Conservation (phyloP, 1,284 basidiomycete species). For the Malassezia dermatis region DNA sequence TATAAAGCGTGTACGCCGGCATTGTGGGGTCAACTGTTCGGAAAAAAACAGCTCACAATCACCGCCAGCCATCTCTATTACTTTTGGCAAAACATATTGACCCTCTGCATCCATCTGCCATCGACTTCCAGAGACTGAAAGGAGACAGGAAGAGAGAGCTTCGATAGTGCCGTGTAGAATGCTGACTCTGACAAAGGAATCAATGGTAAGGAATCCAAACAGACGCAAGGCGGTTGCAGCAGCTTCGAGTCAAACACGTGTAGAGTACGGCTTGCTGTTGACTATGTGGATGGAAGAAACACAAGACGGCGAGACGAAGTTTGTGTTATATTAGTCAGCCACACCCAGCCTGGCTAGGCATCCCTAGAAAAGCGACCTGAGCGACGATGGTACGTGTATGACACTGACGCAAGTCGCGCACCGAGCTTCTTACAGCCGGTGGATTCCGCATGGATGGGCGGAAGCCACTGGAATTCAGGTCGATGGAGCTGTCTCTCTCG, state of each 20-base stretch:
- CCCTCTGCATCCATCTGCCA: constrained; percentile 19
- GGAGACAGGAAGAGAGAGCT: constrained; percentile 17
- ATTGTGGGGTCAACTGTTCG: neutral
- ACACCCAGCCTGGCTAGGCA: neutral
- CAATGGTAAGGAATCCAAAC: too few relatives aligned
- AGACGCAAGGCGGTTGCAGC: too few relatives aligned
- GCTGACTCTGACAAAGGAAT: neutral
- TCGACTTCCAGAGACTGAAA: constrained; percentile 3
- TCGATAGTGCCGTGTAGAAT: constrained; percentile 17
- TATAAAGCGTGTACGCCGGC: neutral
- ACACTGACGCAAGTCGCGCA: constrained; percentile 53
- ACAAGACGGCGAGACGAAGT: too few relatives aligned
- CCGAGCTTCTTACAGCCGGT: constrained; percentile 80
- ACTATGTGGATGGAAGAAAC: neutral
- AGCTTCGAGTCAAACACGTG: too few relatives aligned
- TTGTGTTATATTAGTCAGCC: constrained; percentile 5
- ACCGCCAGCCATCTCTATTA: neutral
- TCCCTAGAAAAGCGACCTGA: neutral
- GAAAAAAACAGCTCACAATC: neutral
- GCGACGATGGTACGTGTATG: constrained; percentile 9
- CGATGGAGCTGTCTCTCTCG: constrained; percentile 66
- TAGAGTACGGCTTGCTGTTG: neutral
- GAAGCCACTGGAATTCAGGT: constrained; percentile 76
- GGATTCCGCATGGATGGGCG: constrained; percentile 74
- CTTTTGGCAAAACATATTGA: constrained; percentile 21